Evolutionary conservation across 2,329 filamentous ascomycete species (phyloP).

Genomic region (Colletotrichum cuscutae): DNA sequence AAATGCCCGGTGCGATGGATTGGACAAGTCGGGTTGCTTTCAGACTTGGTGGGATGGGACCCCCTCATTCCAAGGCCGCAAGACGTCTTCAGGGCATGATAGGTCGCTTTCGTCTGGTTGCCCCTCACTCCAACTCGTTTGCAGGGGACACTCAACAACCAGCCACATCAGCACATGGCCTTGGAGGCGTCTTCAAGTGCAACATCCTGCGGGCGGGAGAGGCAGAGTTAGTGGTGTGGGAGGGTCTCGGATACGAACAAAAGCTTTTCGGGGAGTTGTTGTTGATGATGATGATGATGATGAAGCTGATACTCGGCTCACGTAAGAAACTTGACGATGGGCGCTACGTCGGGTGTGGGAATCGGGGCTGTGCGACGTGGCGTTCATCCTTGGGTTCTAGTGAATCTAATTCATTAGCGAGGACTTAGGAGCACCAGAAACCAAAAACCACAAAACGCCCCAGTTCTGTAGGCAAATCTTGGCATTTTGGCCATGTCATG

Average conservation of each 20-base stretch:
- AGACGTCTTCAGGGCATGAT: slow-evolving; percentile 29
- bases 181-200: background rate
- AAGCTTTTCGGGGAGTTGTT: background rate
- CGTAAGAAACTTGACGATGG: slow-evolving; percentile 24
- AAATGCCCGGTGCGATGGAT: slow-evolving; percentile 25
- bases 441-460: background rate
- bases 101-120: slow-evolving; percentile 27
- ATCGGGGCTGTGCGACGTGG: slow-evolving; percentile 27
- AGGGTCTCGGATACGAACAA: slow-evolving; percentile 26
- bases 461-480: background rate
- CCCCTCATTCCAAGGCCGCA: slow-evolving; percentile 26
- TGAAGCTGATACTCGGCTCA: slow-evolving; percentile 15
- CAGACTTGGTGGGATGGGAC: slow-evolving; percentile 13
- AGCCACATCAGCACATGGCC: slow-evolving; percentile 26
- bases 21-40: slow-evolving; percentile 24
- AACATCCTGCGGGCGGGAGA: background rate
- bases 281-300: background rate
- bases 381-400: background rate
- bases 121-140: slow-evolving; percentile 29
- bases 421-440: slow-evolving; percentile 3
- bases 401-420: background rate
- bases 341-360: background rate
- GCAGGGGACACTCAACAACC: slow-evolving; percentile 19
- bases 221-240: background rate
- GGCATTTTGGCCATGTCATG: background rate